phyloP scores from a whole-genome alignment of 495 filamentous ascomycete species.

The Penicillium bialowiezense region DNA sequence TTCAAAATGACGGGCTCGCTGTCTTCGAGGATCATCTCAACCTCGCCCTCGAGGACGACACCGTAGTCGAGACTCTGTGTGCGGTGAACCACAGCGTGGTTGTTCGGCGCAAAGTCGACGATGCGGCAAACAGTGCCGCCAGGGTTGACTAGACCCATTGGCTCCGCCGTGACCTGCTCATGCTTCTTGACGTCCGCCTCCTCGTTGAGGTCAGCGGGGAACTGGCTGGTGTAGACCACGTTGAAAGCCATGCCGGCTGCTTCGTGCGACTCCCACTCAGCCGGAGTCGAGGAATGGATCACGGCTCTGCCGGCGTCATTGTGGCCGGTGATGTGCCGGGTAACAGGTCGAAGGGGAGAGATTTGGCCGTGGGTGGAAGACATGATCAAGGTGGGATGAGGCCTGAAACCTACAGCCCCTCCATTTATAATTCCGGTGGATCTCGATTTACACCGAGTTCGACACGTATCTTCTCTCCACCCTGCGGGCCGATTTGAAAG shows the following conservation, averaged over 20 bases:
- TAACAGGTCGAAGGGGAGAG: slow-evolving; percentile 30
- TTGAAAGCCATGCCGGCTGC: slow-evolving; percentile 25
- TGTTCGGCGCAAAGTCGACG: slow-evolving; percentile 65
- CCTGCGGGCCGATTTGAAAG: neutral
- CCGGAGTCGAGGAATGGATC: slow-evolving; percentile 22
- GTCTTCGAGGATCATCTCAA: slow-evolving; percentile 74
- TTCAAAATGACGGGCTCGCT: slow-evolving; percentile 59
- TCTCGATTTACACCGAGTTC: neutral
- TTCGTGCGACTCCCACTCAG: slow-evolving; percentile 18
- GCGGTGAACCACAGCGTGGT: slow-evolving; percentile 63
- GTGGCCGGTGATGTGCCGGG: slow-evolving; percentile 42
- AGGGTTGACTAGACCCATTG: slow-evolving; percentile 49
- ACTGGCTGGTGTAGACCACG: slow-evolving; percentile 45
- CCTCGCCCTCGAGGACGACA: slow-evolving; percentile 68
- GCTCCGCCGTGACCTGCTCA: slow-evolving; percentile 25
- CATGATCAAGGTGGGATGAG: neutral
- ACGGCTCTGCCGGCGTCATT: slow-evolving; percentile 31
- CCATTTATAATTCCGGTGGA: neutral
- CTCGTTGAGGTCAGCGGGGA: slow-evolving; percentile 55
- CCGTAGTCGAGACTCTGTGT: slow-evolving; percentile 75
- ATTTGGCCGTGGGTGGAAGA: slow-evolving; percentile 18
- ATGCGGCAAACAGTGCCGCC: slow-evolving; percentile 49
- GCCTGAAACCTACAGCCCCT: neutral
- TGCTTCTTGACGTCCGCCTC: slow-evolving; percentile 45
- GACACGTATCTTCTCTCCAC: neutral